phyloP scores from a whole-genome alignment of 2,329 filamentous ascomycete genomes.

The Sporothrix variecibatus region DNA sequence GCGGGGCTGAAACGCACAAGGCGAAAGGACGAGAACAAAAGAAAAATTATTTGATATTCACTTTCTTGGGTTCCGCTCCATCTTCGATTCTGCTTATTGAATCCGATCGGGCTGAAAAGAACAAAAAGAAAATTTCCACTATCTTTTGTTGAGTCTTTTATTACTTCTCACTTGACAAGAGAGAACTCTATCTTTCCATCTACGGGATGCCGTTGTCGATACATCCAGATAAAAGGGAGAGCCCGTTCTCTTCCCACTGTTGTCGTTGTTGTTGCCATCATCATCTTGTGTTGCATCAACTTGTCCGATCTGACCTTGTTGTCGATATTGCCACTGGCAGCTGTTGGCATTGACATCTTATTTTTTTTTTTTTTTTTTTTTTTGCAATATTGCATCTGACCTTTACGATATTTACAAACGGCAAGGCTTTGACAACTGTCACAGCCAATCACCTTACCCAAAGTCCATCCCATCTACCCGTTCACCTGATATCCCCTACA shows the following conservation, averaged over 20 bases:
- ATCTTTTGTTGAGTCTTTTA: neutral
- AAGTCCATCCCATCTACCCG: neutral
- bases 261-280: neutral
- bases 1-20: neutral
- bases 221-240: neutral
- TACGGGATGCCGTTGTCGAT: neutral
- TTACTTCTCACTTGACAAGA: neutral
- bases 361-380: no score
- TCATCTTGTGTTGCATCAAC: conserved; percentile 1
- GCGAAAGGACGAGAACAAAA: neutral
- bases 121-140: neutral
- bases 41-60: neutral
- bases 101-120: neutral
- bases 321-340: neutral
- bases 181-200: neutral
- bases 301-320: neutral
- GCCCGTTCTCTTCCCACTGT: neutral
- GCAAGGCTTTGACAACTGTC: neutral
- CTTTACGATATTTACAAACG: neutral
- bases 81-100: neutral
- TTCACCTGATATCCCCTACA: neutral
- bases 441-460: neutral
- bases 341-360: neutral
- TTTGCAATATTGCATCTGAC: neutral
- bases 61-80: neutral